Evolutionary conservation across 495 filamentous ascomycete species (phyloP), one percentile per base, ranked within the genome.

Genomic region (Xylaria palmicola): DNA sequence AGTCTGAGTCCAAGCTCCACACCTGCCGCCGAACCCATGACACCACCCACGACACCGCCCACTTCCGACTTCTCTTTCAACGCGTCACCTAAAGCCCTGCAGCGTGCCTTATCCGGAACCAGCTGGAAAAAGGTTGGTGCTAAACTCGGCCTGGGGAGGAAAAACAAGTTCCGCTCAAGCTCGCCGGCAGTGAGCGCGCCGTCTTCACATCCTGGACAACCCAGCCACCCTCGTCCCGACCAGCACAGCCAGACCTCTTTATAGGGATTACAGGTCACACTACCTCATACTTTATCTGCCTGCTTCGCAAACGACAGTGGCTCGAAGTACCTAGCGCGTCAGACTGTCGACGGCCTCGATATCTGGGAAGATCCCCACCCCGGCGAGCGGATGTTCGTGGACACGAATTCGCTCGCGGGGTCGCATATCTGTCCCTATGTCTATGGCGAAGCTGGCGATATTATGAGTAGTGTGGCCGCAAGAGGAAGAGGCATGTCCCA

Each of bases 81-180:
- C 65, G 77, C 72, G 61, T 81, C 68, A 47, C 85, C 65, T 43
- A 77, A 62, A 65, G 79, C 68, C 77, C 79, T 77, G 70, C 88
- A 80, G 17, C 69, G 74, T 32, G 76, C 67, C 71, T 80, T 76
- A 64, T 75, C 69, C 75, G 84, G 66, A n/a, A 85, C 76, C 60
- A 78, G 84, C 57, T 95, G 91, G 90, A 94, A 91, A 78, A 93
- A 91, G 75, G 88, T 93, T 85, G 85, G 88, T 9, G 86, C 85
- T 53, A 90, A 88, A 72, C 72, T 95, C 24, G 88, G 89, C 4
- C 85, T 90, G 69, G 85, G 85, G 61, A 86, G 84, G 70, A 86
- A 83, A 58, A 69, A 66, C 55, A 78, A 77, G 47, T 75, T 65
- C 43, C 68, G 72, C 37, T 76, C 60, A 1, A 57, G 22, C 34